Evolutionary conservation across 768 basidiomycete species (phyloP).

Genomic region (Lactifluus rugatus): DNA sequence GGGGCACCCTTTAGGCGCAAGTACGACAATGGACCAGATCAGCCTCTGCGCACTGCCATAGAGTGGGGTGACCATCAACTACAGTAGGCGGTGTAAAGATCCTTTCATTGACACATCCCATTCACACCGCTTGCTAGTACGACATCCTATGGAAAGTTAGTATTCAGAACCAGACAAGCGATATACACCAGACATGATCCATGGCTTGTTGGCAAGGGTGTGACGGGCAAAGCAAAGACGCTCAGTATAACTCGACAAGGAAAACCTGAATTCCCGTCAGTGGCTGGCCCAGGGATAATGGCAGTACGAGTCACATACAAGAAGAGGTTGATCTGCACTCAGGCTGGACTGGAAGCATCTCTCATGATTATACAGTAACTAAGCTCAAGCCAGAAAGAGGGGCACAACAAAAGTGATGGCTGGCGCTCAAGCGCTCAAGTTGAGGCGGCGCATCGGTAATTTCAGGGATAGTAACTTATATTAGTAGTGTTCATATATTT

Average conservation of each 20-base stretch:
- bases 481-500: no score
- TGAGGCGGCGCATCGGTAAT: neutral
- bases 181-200: neutral
- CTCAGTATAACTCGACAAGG: no score
- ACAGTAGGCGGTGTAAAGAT: neutral
- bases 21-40: neutral
- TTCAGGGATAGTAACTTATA: no score
- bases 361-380: neutral
- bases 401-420: no score
- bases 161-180: neutral
- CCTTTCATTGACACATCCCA: no score
- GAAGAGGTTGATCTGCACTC: no score
- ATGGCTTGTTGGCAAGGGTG: neutral
- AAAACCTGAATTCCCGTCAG: no score
- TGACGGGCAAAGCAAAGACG: neutral
- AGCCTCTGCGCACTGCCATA: neutral
- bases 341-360: neutral
- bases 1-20: neutral
- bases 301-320: neutral
- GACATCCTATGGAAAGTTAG: neutral
- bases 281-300: no score
- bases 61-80: neutral
- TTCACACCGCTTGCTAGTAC: neutral
- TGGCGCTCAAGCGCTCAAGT: neutral
- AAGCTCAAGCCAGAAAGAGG: neutral